Percentiles rank a stretch among this genome's conserved stretches.
Conservation (phyloP, 108 stramenopile species). For the Nannochloropsis salina region DNA sequence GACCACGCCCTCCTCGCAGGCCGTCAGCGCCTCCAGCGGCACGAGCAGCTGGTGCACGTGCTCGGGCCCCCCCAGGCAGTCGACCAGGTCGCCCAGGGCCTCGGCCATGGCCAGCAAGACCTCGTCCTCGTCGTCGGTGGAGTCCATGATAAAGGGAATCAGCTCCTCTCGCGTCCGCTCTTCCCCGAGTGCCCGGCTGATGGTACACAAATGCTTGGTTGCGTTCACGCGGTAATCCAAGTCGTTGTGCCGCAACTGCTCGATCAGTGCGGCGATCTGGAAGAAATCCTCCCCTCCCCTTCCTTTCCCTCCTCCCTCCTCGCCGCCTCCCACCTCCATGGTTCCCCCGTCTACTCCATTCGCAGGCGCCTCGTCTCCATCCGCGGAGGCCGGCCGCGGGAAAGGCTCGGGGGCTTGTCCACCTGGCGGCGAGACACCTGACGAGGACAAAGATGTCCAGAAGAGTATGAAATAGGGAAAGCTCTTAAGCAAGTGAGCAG, state of each 20-base stretch:
- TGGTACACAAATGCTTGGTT: slow-evolving; percentile 36
- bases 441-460: background rate
- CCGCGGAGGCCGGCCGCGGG: background rate
- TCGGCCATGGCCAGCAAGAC: slow-evolving; percentile 58
- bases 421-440: background rate
- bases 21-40: slow-evolving; percentile 77
- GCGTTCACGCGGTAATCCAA: slow-evolving; percentile 47
- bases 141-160: slow-evolving; percentile 56
- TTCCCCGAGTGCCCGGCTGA: slow-evolving; percentile 57
- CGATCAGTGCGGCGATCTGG: slow-evolving; percentile 53
- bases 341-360: background rate
- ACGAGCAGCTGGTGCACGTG: slow-evolving; percentile 62
- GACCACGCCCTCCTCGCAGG: slow-evolving; percentile 90
- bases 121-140: slow-evolving; percentile 61
- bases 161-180: slow-evolving; percentile 59
- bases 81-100: slow-evolving; percentile 48
- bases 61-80: slow-evolving; percentile 44
- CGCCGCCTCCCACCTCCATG: slow-evolving; percentile 33
- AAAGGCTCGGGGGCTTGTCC: background rate
- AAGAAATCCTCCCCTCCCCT: slow-evolving; percentile 24
- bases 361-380: background rate
- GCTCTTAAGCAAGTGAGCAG: background rate
- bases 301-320: background rate
- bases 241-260: slow-evolving; percentile 54
- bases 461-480: background rate